Percentiles rank a stretch among this genome's conserved stretches.
phyloP scores from a whole-genome alignment of 2,329 filamentous ascomycete species.

The Colletotrichum sojae region DNA sequence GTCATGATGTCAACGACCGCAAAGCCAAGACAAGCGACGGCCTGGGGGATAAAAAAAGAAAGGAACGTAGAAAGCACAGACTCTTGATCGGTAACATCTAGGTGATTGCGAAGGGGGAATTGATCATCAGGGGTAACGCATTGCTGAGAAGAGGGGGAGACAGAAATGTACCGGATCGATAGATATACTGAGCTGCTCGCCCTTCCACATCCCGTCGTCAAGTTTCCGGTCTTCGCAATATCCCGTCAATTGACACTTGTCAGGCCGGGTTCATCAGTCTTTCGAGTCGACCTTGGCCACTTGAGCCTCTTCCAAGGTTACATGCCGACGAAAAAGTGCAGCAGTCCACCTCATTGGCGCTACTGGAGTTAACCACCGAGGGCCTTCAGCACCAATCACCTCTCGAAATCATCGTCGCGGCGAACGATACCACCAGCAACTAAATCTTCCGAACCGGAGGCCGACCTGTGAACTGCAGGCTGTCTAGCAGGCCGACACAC shows the following conservation, averaged over 20 bases:
- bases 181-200: too few relatives aligned
- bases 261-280: too few relatives aligned
- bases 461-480: too few relatives aligned
- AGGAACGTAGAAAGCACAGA: slow-evolving; percentile 28
- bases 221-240: too few relatives aligned
- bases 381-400: slow-evolving; percentile 6
- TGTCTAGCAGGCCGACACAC: too few relatives aligned
- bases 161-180: background rate
- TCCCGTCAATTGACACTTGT: too few relatives aligned
- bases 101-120: background rate
- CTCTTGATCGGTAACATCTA: background rate
- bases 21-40: background rate
- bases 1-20: slow-evolving; percentile 37
- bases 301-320: too few relatives aligned
- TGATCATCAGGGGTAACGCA: slow-evolving; percentile 15
- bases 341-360: too few relatives aligned
- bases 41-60: background rate
- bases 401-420: background rate
- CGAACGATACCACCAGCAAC: background rate
- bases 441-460: background rate
- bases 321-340: too few relatives aligned
- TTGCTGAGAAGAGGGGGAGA: background rate
- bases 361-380: background rate
- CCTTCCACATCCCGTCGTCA: too few relatives aligned
- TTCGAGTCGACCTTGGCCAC: too few relatives aligned